Evolutionary conservation across 73 alveolate species (phyloP), one percentile per base, ranked within the genome.

Genomic region (Breviolum minutum): DNA sequence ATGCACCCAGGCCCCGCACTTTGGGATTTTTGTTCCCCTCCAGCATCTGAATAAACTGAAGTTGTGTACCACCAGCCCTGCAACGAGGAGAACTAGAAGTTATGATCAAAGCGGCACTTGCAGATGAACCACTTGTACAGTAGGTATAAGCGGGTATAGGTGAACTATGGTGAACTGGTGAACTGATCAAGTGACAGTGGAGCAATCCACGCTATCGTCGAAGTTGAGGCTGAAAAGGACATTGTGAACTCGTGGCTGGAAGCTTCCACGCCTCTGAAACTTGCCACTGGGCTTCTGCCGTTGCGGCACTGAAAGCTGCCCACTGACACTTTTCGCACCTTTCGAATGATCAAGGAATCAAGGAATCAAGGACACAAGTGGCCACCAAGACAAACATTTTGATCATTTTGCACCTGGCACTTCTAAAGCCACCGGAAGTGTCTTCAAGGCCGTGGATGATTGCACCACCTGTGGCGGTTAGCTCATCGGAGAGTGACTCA

Each of bases 31-130:
- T 92, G 91, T 92, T 92, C 17, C 91, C 98, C 84, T 92, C 91
- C 79, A 92, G 90, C 98, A 92, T 92, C 91, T 92, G 98, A 54
- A 92, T 63, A 48, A 92, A 92, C 62, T 92, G 98, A 63, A 92
- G 98, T 90, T 92, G 98, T 60, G 89, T 54, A 14, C 98, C 98
- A 13, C 98, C 98, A 24, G 98, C 98, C 98, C 98, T 92, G 69
- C 48, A n/a, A n/a, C 86, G 54, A 40, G 77, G 54, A 40, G 77
- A 68, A 17, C 77, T 14, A 6, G 77, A 14, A 17, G 77, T 13
- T 66, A 17, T 68, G 77, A 17, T 17, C n/a, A 68, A 68, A 68
- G 77, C 77, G 1, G 77, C 17, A 17, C n/a, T 68, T 14, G 24
- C 2, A 22, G 77, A 4, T 68, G n/a, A 22, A 22, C n/a, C 24